Evolutionary conservation across 108 stramenopile species (phyloP).

Genomic region (Pseudonitzschia delicatissima): DNA sequence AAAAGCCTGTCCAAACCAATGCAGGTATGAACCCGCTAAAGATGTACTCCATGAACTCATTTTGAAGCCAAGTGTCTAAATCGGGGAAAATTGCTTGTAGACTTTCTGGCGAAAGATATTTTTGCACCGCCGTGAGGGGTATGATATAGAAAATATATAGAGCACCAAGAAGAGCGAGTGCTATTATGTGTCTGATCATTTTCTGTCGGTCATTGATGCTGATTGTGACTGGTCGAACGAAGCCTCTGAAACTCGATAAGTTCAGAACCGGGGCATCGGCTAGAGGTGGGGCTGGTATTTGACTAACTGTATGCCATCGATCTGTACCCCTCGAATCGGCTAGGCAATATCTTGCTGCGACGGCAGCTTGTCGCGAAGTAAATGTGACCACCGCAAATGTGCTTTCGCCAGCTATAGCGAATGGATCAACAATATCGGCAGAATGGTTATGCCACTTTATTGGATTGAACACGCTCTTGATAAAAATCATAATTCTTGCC

Average conservation of each 20-base stretch:
- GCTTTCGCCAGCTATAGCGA: slow-evolving; percentile 59
- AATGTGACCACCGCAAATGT: slow-evolving; percentile 89
- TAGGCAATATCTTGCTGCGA: slow-evolving; percentile 77
- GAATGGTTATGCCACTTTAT: neutral
- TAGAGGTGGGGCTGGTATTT: slow-evolving; percentile 76
- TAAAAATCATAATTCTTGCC: neutral
- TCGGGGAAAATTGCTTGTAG: slow-evolving; percentile 48
- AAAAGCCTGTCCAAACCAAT: slow-evolving; percentile 61
- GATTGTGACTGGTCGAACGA: slow-evolving; percentile 85
- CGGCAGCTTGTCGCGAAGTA: slow-evolving; percentile 83
- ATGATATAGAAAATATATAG: slow-evolving; percentile 84
- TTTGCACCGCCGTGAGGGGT: slow-evolving; percentile 49
- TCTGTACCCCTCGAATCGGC: slow-evolving; percentile 75
- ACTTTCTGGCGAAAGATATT: slow-evolving; percentile 43
- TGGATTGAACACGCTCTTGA: slow-evolving; percentile 12
- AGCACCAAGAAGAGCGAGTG: slow-evolving; percentile 39
- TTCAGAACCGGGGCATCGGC: slow-evolving; percentile 82
- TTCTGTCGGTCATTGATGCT: slow-evolving; percentile 75
- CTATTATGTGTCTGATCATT: slow-evolving; percentile 53
- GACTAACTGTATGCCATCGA: slow-evolving; percentile 59
- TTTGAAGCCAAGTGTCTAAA: slow-evolving; percentile 34
- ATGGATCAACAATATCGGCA: slow-evolving; percentile 30
- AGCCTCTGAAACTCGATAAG: slow-evolving; percentile 71
- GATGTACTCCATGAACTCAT: slow-evolving; percentile 35
- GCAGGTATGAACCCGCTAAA: slow-evolving; percentile 66